Percentiles rank a stretch among this genome's conserved stretches.
Evolutionary conservation across 2,329 filamentous ascomycete species (phyloP).

Genomic region (Aspergillus sp.): DNA sequence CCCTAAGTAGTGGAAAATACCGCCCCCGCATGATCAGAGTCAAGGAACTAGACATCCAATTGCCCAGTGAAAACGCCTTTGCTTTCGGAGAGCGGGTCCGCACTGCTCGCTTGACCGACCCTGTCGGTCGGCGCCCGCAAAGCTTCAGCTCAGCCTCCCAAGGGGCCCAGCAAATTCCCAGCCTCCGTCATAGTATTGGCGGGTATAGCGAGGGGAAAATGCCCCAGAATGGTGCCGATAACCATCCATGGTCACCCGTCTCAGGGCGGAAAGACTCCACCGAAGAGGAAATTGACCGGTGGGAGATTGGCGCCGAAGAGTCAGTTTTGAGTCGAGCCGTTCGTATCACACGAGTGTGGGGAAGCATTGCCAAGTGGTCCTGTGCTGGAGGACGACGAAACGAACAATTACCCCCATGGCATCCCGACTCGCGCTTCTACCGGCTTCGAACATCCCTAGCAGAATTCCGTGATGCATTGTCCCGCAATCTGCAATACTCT

Average conservation of each 20-base stretch:
- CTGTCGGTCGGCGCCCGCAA: constrained; percentile 36
- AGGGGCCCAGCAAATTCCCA: constrained; percentile 44
- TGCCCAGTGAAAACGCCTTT: constrained; percentile 58
- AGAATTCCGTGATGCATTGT: constrained; percentile 53
- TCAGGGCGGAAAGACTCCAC: constrained; percentile 39
- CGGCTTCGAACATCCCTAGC: constrained; percentile 47
- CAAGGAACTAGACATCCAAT: constrained; percentile 53
- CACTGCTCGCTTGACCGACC: constrained; percentile 51
- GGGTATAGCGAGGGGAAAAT: constrained; percentile 40
- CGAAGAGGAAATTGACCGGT: constrained; percentile 49
- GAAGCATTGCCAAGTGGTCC: constrained; percentile 57
- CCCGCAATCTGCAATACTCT: constrained; percentile 53
- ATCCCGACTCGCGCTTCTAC: constrained; percentile 50
- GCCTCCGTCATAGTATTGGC: constrained; percentile 41
- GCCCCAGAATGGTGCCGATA: constrained; percentile 34
- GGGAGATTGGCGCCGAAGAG: constrained; percentile 55
- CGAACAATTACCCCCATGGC: constrained; percentile 55
- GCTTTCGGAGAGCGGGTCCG: constrained; percentile 55
- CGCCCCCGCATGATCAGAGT: constrained; percentile 54
- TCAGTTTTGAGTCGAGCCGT: constrained; percentile 56
- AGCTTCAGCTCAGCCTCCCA: constrained; percentile 38
- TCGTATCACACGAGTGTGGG: constrained; percentile 55
- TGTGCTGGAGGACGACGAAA: constrained; percentile 54
- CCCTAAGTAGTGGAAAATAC: constrained; percentile 55
- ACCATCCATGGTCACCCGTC: constrained; percentile 41